A percentile compares a stretch with the other conserved stretches of the same genome.
These are phyloP conservation scores for Erucastrum elatum DNA, from an alignment of 345 rosid species.

Conservation along the genomic window DNA sequence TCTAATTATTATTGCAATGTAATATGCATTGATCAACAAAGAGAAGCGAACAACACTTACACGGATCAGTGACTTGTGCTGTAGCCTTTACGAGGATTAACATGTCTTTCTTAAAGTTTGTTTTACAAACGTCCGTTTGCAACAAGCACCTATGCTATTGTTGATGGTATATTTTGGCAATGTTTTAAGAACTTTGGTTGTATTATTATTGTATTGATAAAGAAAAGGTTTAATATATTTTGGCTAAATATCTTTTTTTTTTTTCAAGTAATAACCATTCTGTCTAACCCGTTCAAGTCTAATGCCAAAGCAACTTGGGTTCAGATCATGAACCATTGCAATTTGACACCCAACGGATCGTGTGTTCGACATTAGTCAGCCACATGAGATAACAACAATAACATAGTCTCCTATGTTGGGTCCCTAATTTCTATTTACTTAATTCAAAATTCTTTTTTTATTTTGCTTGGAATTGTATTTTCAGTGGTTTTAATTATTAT, in stretches of 20 bases:
- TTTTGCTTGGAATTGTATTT: no score
- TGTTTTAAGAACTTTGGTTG: neutral
- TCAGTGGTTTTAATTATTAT: no score
- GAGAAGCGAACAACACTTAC: neutral
- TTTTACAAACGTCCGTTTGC: neutral
- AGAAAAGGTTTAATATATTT: no score
- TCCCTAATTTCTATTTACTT: no score
- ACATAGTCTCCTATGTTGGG: no score
- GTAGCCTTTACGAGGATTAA: neutral
- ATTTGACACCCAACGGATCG: neutral
- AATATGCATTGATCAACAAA: neutral
- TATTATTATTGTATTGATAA: neutral
- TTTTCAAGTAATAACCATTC: no score
- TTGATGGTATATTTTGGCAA: neutral
- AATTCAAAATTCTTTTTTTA: no score
- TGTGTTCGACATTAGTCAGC: no score
- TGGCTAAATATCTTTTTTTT: no score
- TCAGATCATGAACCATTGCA: neutral
- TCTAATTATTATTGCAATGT: neutral
- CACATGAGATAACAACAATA: no score
- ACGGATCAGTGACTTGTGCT: neutral
- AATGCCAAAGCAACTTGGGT: no score
- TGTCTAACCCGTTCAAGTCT: no score
- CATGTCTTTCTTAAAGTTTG: neutral
- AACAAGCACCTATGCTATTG: neutral